Evolutionary conservation across 495 filamentous ascomycete genomes (phyloP), one percentile per base, ranked within the genome.

Genomic region (Podospora australis): DNA sequence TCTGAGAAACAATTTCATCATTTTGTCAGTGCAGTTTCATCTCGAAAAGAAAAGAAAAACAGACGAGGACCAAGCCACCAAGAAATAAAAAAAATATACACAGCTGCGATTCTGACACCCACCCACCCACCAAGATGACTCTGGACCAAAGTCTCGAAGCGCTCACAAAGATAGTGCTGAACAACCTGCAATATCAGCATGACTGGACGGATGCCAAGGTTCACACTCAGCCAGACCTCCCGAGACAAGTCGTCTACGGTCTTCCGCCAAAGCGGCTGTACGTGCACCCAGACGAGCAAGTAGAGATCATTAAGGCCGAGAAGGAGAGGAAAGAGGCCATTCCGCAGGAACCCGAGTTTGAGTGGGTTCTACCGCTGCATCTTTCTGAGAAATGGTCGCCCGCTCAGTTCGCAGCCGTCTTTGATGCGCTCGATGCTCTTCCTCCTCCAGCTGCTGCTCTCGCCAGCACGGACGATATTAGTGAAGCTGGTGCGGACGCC

Each of bases 261-360:
- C 73, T 95, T n/a, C 90, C 92, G 6, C 89, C 92, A 5, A 78
- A 84, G 41, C 79, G 81, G 5, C 75, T 95, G 19, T 97, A 98
- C 69, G 77, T 87, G 44, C 90, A 98, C 64, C 92, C 92, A 5
- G 92, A 96, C 64, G 87, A 94, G 66, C 89, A 95, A 67, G 77
- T 90, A 34, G 83, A 80, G 53, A 77, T 88, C 63, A 68, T 95
- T 46, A 81, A 86, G 64, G 69, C 69, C 32, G 68, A 73, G 46
- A 65, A 69, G 47, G 62, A 62, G 23, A 49, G 56, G 2, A 54
- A 62, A 53, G 19, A 66, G 42, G 55, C 46, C 23, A 66, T 75
- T n/a, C 53, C 59, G 21, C 72, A 72, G 52, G 67, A 71, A 2
- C 70, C 81, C 0, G 80, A 86, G 56, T 66, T 78, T 41, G 84